phyloP scores from a whole-genome alignment of 306 rosid species.

The Cucumis cinereus region DNA sequence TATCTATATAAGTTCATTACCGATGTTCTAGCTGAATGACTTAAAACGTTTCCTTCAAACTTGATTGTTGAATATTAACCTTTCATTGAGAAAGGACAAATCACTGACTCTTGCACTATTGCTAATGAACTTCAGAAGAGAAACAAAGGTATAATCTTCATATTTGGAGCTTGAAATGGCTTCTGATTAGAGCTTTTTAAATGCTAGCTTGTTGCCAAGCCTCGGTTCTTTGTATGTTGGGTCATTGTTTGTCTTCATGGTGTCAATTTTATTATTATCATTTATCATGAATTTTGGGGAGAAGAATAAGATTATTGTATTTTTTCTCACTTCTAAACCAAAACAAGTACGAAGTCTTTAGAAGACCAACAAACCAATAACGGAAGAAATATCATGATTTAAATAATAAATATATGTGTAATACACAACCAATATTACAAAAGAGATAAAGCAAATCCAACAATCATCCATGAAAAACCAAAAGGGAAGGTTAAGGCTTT shows the following conservation, averaged over 20 bases:
- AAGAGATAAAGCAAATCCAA: too few relatives aligned
- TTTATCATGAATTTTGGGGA: too few relatives aligned
- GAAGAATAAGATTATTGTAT: too few relatives aligned
- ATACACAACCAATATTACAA: too few relatives aligned
- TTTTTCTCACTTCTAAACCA: too few relatives aligned
- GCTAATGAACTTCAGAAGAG: background rate
- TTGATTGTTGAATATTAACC: background rate
- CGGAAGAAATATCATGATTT: too few relatives aligned
- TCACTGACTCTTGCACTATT: background rate
- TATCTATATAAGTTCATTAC: background rate
- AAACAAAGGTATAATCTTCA: background rate
- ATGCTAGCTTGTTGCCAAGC: background rate
- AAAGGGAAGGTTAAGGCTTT: background rate
- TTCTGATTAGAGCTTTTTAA: background rate
- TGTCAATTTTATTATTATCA: background rate
- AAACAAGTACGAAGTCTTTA: too few relatives aligned
- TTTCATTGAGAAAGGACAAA: background rate
- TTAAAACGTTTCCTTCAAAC: background rate
- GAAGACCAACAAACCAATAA: too few relatives aligned
- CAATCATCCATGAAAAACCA: background rate
- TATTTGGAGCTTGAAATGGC: background rate
- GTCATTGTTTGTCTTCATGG: background rate
- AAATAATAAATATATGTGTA: too few relatives aligned
- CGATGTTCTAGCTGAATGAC: background rate
- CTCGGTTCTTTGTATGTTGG: background rate